Base-by-base conservation (phyloP, 2,329 filamentous ascomycete genomes). In the Hymenoscyphus occultus region DNA sequence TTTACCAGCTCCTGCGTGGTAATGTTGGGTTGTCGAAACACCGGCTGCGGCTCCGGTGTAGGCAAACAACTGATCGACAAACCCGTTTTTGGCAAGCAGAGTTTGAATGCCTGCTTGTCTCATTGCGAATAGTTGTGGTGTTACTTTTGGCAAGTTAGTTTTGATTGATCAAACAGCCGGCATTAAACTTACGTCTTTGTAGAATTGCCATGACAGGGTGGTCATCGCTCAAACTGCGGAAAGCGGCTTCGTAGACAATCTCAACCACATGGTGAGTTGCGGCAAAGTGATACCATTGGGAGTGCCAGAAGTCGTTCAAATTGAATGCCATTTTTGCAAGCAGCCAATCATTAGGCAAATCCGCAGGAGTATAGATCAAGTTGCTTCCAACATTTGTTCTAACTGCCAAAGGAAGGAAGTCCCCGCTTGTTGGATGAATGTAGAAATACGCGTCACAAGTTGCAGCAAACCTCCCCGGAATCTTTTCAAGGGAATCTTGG, bases 241-340 rank as follows among this genome's bases (percentile, higher is more conserved):
- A 74, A 0, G 80, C 81, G 13, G 81, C 80, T 65, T 79, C 70
- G 70, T 80, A 79, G 0, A 77, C 76, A 61, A 78, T 77, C 67
- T 84, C 80, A 3, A 76, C 71, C 12, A 81, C 77, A 16, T 75
- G 77, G 66, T 83, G 81, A 0, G 78, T 78, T n/a, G 72, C 72
- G 1, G 77, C 77, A 1, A 83, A 72, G 67, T 83, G 80, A 64
- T 77, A 76, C 72, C 77, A 78, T 61, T 81, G 78, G 0, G 74
- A 74, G 64, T 79, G 76, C 72, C 79, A 82, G 42, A 82, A 74
- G 67, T 83, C 80, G 60, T 83, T 82, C 32, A 75, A 71, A 60
- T 82, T 82, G 70, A 81, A 81, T 69, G 81, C 76, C 56, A 82
- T 79, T 73, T 84, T 83, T 5, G 81, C 82, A 4, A 84, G 71